These are phyloP conservation scores for Melampsora larici-populina DNA, from an alignment of 1,284 basidiomycete species.

Conservation along the genomic window DNA sequence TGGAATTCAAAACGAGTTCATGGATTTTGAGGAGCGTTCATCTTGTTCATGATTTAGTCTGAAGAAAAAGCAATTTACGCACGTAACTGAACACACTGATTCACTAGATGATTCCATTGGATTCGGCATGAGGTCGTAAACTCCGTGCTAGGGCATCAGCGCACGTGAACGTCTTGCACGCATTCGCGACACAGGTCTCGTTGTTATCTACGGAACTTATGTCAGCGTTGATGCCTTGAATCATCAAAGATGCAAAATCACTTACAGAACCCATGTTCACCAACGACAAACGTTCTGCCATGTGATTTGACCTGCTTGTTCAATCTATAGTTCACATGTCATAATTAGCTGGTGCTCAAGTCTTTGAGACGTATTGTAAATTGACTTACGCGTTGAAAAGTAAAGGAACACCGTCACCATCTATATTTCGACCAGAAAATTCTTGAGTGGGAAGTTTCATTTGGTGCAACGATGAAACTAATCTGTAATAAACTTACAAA, in stretches of 20 bases:
- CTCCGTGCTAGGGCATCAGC: background rate
- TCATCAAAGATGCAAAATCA: background rate
- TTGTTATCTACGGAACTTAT: background rate
- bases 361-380: background rate
- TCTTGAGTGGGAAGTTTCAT: background rate
- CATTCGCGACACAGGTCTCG: background rate
- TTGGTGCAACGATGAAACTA: background rate
- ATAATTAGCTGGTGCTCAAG: background rate
- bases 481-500: background rate
- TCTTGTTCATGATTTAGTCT: background rate
- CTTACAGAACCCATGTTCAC: conserved; percentile 22
- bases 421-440: background rate
- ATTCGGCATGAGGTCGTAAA: conserved; percentile 6
- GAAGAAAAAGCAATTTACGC: background rate
- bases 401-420: conserved; percentile 5
- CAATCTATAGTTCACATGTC: background rate
- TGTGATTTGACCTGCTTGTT: background rate
- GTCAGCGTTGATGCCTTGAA: background rate
- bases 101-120: background rate
- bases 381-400: background rate
- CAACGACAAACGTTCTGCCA: background rate
- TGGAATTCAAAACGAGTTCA: background rate
- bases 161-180: background rate
- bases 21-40: background rate
- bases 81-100: background rate